Base-by-base conservation (phyloP, 805 yeast species). In the Lipomyces orientalis region DNA sequence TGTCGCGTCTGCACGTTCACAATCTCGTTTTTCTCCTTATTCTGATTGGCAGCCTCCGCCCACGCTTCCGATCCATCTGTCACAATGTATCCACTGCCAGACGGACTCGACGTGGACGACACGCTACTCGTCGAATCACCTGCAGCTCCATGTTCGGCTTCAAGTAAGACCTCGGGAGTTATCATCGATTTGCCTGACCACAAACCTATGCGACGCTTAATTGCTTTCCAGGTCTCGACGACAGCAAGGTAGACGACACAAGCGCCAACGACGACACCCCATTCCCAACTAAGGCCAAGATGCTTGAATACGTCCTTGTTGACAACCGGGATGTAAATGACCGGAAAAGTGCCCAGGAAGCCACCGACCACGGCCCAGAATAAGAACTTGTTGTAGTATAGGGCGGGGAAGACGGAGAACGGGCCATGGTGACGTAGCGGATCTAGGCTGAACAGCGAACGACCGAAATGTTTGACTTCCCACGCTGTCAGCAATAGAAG, bases 241-340 rank as follows among this genome's bases (percentile, higher is more conserved):
- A 88, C 87, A 3, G 78, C 68, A 72, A 90, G 81, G 76, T 89
- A 91, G 6, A 86, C 64, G 4, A 90, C 80, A 69, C 87, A 84
- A 0, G 87, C 90, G 70, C 88, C 80, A 55, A 78, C 69, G 0
- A 93, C 86, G 69, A 90, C 78, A 16, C 91, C 96, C 96, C 96
- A 91, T 80, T 91, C 97, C 79, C 86, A 87, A 5, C 88, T 84
- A 70, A 91, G 89, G 8, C 88, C 87, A 31, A 78, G 81, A 76
- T 91, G 97, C 73, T 88, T 80, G 76, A 91, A 91, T 5, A 91
- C 97, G 69, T 85, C 84, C 60, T 83, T 80, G 77, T 91, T 91
- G 76, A 91, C 90, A n/a, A 90, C 96, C 5, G 97, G 97, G 71
- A 91, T 91, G 77, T 91, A 91, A 55, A 91, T 87, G n/a, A 90